Evolutionary conservation across 371 early-diverging fungal species (phyloP), one percentile per base, ranked within the genome.

Genomic region (Blakeslea trispora): DNA sequence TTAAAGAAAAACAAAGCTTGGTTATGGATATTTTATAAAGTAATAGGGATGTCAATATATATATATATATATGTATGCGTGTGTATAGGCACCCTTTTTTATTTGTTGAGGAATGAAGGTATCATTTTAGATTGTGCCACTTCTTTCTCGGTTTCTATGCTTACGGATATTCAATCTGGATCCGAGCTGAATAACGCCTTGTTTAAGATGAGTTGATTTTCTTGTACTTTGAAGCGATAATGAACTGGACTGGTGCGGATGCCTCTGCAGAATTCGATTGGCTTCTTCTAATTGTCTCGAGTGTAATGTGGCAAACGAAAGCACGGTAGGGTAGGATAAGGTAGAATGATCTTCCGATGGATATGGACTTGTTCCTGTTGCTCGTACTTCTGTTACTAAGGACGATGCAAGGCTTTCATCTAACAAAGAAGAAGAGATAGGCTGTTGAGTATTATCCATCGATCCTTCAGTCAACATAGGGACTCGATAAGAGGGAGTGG

Each of bases 181-280:
- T 5, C 62, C 52, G 13, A 62, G 46, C 13, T 50, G 47, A 10
- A 51, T 52, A 56, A 62, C 56, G 9, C 57, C 45, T 24, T 62
- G 57, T 55, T 45, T 62, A 24, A 55, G 32, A 4, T 50, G 44
- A 32, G 45, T 59, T 21, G 59, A 21, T 31, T 52, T 59, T 39
- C 22, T 39, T 19, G n/a, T 37, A 1, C 21, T 28, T 51, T 52
- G 37, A 11, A 24, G 24, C 31, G 35, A 6, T 28, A 28, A 28
- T 28, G 28, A 28, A 28, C 28, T 28, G 3, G 28, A 28, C 5
- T 28, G 28, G 28, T 42, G 28, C 6, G 24, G n/a, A 2, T 39
- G 41, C 43, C 32, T 42, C 14, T 17, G 13, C 42, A 57, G 14
- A 7, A 59, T 59, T 21, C 32, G 34, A 32, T 52, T 40, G 1